These are phyloP conservation scores for Pythium guiyangense DNA, from an alignment of 352 stramenopile species.

Conservation along the genomic window DNA sequence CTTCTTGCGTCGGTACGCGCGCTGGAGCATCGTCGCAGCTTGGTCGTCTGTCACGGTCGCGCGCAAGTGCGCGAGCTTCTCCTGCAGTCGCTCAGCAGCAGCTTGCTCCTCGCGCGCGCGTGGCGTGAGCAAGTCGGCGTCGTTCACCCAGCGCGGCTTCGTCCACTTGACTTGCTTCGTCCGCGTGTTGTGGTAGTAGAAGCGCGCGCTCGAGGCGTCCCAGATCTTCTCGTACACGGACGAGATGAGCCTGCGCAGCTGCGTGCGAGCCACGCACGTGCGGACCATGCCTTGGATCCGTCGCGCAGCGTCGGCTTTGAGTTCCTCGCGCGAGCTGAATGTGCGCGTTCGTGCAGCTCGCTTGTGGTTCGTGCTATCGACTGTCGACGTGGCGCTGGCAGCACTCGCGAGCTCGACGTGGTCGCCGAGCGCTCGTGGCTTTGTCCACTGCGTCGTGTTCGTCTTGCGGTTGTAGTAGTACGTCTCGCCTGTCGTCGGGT, in stretches of 20 bases:
- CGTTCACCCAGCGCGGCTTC: conserved; percentile 58
- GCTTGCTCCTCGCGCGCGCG: conserved; percentile 21
- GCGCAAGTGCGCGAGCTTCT: conserved; percentile 1
- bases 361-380: not conserved
- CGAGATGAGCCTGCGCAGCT: conserved; percentile 56
- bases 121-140: conserved; percentile 57
- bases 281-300: conserved; percentile 58
- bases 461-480: conserved; percentile 84
- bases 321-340: conserved; percentile 22
- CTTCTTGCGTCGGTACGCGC: conserved; percentile 34
- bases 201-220: too few species aligned
- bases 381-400: too few species aligned
- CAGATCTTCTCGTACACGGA: too few species aligned
- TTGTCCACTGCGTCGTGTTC: conserved; percentile 62
- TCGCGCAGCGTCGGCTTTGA: conserved; percentile 22
- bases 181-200: too few species aligned
- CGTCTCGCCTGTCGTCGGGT: conserved; percentile 50
- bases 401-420: conserved; percentile 11
- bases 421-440: conserved; percentile 37
- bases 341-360: not conserved
- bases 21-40: conserved; percentile 55
- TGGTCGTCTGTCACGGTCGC: conserved; percentile 23
- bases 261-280: conserved; percentile 35
- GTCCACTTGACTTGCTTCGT: conserved; percentile 66
- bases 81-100: conserved; percentile 8